A percentile compares a stretch with the other conserved stretches of the same genome.
Conservation (phyloP, 345 rosid genomes). For the Salix viminalis region DNA sequence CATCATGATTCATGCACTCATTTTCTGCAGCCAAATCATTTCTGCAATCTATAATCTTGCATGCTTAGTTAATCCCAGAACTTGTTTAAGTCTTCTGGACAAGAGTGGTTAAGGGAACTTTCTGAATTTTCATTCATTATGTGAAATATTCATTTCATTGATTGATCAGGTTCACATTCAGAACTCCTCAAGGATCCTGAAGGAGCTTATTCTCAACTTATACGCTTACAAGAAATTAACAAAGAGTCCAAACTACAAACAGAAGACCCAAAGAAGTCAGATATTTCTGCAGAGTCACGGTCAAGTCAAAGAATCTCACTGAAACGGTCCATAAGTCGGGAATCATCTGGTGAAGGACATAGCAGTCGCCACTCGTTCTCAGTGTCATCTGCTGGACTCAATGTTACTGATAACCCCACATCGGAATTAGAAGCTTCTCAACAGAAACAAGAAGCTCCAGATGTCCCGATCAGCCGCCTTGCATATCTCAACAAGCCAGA, state of each 20-base stretch:
- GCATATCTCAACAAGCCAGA: constrained; percentile 81
- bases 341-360: too few species aligned
- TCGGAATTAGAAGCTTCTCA: constrained; percentile 27
- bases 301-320: constrained; percentile 41
- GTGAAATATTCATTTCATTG: background rate
- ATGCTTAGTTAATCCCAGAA: background rate
- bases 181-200: constrained; percentile 60
- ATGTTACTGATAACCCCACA: constrained; percentile 21
- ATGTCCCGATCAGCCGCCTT: constrained; percentile 52
- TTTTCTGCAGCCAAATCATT: background rate
- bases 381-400: constrained; percentile 42
- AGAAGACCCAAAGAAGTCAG: constrained; percentile 28
- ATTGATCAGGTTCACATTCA: constrained; percentile 40
- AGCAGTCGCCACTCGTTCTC: constrained; percentile 54
- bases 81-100: background rate
- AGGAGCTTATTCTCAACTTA: constrained; percentile 86
- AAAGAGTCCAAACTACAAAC: constrained; percentile 33
- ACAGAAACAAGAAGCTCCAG: constrained; percentile 24
- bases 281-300: constrained; percentile 15
- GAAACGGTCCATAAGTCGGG: constrained; percentile 48
- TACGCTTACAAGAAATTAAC: constrained; percentile 63
- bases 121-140: background rate
- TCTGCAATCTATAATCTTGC: background rate
- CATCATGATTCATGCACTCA: background rate
- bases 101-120: background rate